Evolutionary conservation across 805 yeast species (phyloP).

Genomic region (Barnettozyma populi): DNA sequence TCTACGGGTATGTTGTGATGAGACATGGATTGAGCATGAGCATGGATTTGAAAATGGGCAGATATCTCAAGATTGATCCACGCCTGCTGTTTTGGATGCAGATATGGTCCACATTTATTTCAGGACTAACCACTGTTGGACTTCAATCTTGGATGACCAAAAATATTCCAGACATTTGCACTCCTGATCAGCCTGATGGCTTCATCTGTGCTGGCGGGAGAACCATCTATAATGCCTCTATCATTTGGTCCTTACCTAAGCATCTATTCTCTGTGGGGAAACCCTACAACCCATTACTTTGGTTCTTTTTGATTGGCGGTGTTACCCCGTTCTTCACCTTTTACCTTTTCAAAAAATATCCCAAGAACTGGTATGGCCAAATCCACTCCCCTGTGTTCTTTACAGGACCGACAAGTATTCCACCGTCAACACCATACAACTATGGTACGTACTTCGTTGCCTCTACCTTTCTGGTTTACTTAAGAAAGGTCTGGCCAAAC

Average conservation of each 20-base stretch:
- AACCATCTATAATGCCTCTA: conserved; percentile 45
- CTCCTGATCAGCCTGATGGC: conserved; percentile 34
- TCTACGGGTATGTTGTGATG: conserved; percentile 48
- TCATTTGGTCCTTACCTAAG: conserved; percentile 48
- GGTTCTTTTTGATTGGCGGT: conserved; percentile 52
- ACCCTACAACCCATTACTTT: conserved; percentile 47
- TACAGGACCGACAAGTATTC: conserved; percentile 53
- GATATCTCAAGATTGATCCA: conserved; percentile 55
- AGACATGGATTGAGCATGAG: conserved; percentile 48
- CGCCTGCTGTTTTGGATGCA: conserved; percentile 45
- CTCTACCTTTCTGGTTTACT: conserved; percentile 38
- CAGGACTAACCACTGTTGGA: conserved; percentile 34
- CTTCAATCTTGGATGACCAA: conserved; percentile 37
- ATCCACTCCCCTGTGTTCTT: conserved; percentile 63
- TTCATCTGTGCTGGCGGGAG: conserved; percentile 39
- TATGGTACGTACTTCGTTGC: conserved; percentile 48
- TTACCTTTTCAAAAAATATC: conserved; percentile 25
- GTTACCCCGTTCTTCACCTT: conserved; percentile 33
- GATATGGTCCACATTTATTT: conserved; percentile 34
- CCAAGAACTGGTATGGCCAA: conserved; percentile 29
- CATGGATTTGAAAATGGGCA: conserved; percentile 49
- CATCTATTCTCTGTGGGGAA: conserved; percentile 43
- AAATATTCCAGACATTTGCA: conserved; percentile 35
- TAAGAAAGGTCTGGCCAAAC: conserved; percentile 40
- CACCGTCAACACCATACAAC: conserved; percentile 72